These are phyloP conservation scores for Coemansia sp. DNA, from an alignment of 192 early-diverging fungal species.

Conservation along the genomic window DNA sequence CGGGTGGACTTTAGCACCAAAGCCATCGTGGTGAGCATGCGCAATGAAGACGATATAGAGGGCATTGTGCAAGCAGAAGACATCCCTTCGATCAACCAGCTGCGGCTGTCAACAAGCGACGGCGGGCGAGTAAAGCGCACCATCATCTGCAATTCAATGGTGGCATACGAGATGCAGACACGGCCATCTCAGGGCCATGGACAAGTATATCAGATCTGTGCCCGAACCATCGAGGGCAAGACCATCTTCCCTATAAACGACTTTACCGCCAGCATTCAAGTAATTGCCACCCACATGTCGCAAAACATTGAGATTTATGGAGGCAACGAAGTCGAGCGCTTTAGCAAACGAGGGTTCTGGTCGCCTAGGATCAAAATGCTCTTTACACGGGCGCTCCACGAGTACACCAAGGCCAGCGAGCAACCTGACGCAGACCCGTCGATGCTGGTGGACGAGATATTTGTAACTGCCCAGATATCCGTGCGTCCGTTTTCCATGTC, in stretches of 20 bases:
- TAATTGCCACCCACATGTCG: slow-evolving; percentile 30
- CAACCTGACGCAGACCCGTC: slow-evolving; percentile 14
- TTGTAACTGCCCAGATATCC: slow-evolving; percentile 27
- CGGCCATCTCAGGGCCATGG: slow-evolving; percentile 18
- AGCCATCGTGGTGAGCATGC: slow-evolving; percentile 11
- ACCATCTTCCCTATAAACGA: slow-evolving; percentile 15
- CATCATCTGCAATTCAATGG: slow-evolving; percentile 28
- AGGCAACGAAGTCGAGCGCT: slow-evolving; percentile 23
- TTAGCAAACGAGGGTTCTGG: slow-evolving; percentile 31
- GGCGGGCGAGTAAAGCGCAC: slow-evolving; percentile 27
- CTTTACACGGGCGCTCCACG: slow-evolving; percentile 15
- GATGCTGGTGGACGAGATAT: slow-evolving; percentile 34
- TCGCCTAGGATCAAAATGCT: slow-evolving; percentile 36
- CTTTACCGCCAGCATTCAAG: slow-evolving; percentile 23
- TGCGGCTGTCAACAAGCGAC: slow-evolving; percentile 23
- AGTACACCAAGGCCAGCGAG: slow-evolving; percentile 11
- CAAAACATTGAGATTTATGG: slow-evolving; percentile 25
- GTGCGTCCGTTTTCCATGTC: slow-evolving; percentile 26
- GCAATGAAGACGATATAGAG: slow-evolving; percentile 21
- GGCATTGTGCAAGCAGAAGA: slow-evolving; percentile 23
- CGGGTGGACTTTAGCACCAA: slow-evolving; percentile 28
- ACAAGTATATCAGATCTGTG: slow-evolving; percentile 32
- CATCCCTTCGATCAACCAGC: slow-evolving; percentile 25
- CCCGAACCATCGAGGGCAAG: slow-evolving; percentile 24
- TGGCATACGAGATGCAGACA: slow-evolving; percentile 37